A percentile compares a stretch with the other conserved stretches of the same genome.
phyloP scores from a whole-genome alignment of 306 rosid genomes.

The Corylus heterophylla region DNA sequence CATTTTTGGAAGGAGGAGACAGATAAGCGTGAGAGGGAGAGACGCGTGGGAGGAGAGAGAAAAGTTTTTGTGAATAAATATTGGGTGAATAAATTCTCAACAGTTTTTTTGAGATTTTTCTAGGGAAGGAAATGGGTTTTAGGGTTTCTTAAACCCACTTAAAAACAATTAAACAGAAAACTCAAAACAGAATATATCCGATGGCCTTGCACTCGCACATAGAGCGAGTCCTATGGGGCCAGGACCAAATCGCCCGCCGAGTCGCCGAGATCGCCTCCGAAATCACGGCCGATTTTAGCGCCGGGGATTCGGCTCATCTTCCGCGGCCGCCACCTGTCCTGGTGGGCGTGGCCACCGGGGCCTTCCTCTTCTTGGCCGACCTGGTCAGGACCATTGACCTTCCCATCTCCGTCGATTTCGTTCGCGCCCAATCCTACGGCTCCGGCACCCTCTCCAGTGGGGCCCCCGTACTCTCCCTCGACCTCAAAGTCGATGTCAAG shows the following conservation, averaged over 20 bases:
- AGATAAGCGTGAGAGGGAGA: too few species aligned
- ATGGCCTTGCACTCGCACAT: constrained; percentile 55
- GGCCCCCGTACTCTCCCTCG: constrained; percentile 58
- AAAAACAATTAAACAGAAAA: too few species aligned
- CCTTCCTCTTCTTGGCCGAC: constrained; percentile 81
- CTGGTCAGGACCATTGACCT: constrained; percentile 63
- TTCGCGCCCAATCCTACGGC: constrained; percentile 79
- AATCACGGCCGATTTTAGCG: constrained; percentile 45
- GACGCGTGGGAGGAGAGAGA: too few species aligned
- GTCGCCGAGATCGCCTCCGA: constrained; percentile 65
- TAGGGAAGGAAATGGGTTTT: too few species aligned
- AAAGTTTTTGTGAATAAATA: too few species aligned
- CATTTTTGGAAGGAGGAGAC: too few species aligned
- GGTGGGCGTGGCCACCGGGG: constrained; percentile 90
- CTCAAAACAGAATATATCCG: too few species aligned
- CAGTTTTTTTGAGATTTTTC: too few species aligned
- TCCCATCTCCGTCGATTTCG: constrained; percentile 62
- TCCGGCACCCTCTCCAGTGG: constrained; percentile 60
- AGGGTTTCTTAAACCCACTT: too few species aligned
- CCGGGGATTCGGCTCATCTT: background rate
- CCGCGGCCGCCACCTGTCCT: constrained; percentile 47
- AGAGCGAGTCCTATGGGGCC: constrained; percentile 60
- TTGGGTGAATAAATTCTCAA: too few species aligned
- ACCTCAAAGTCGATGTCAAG: constrained; percentile 60
- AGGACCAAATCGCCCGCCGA: constrained; percentile 64